A percentile compares a stretch with the other conserved stretches of the same genome.
These are phyloP conservation scores for Diaporthe eres DNA, from an alignment of 2,329 filamentous ascomycete genomes.

Conservation along the genomic window DNA sequence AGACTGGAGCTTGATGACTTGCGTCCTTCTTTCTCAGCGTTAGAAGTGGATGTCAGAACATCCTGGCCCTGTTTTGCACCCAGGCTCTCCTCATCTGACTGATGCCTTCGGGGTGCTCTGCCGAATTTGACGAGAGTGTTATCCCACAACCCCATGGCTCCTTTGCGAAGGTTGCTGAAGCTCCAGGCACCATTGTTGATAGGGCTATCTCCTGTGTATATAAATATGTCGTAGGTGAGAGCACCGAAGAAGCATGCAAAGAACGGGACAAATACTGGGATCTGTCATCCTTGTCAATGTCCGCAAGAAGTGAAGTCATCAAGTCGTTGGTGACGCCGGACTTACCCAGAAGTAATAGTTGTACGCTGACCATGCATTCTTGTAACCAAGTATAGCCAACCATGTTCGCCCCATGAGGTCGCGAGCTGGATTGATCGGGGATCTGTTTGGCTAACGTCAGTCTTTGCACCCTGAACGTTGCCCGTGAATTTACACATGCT, in stretches of 20 bases:
- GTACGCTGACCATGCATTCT: constrained; percentile 31
- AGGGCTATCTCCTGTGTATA: constrained; percentile 27
- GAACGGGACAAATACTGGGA: constrained; percentile 20
- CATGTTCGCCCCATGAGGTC: constrained; percentile 18
- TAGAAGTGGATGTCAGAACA: background rate
- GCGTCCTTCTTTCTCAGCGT: background rate
- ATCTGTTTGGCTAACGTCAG: background rate
- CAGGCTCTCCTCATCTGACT: constrained; percentile 16
- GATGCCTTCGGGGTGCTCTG: background rate
- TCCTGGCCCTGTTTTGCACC: background rate
- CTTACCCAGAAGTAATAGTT: constrained; percentile 32
- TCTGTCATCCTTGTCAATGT: background rate
- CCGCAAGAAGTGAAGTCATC: background rate
- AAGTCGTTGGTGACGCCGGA: background rate
- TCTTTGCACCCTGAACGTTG: too few species aligned
- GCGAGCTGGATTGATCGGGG: constrained; percentile 24
- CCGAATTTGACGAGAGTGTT: background rate
- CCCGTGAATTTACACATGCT: background rate
- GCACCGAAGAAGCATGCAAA: constrained; percentile 28
- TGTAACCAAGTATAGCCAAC: constrained; percentile 31
- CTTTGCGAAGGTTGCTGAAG: background rate
- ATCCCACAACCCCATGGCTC: background rate
- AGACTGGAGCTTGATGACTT: background rate
- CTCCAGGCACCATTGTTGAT: constrained; percentile 25
- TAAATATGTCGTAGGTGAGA: constrained; percentile 26